Base-by-base conservation (phyloP, 2,329 filamentous ascomycete species). In the Xylaria sp. region DNA sequence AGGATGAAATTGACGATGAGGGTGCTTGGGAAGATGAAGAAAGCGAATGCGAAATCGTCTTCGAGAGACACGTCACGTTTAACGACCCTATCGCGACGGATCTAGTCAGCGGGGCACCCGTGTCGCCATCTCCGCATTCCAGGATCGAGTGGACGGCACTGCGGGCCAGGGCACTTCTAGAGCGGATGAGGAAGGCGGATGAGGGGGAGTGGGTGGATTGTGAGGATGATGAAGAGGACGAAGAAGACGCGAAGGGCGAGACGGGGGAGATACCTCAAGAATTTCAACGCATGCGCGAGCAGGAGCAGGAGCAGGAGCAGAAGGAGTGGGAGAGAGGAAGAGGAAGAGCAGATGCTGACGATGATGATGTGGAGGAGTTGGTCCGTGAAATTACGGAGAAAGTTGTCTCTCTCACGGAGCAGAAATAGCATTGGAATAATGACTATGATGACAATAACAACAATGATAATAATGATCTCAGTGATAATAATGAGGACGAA, bases 21-120 rank as follows among this genome's bases (percentile, higher is more conserved):
- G n/a, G 23, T 3, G 41, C 31, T 15, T 59, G 41, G 55, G 61
- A 62, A 3, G 69, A 66, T 6, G 59, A 66, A 1, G 66, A 61
- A 23, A 69, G 66, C 59, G 63, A 69, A 13, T 69, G 59, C 59
- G 67, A 65, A 1, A 52, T 69, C 54, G n/a, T 64, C 15, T 69
- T 69, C n/a, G 66, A 69, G 59, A 63, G 67, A 34, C 66, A 64
- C 15, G 69, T 71, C 48, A 48, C 66, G 1, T 71, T 71, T 18
- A 25, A 55, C 50, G 66, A 71, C 5, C 69, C 69, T n/a, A 41
- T 71, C 0, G 69, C 69, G 46, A 71, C 59, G 2, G 67, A 71
- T 18, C 51, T 71, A n/a, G 44, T 69, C 57, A 69, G 63, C 13
- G 63, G 66, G 13, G 31, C 18, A 18, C 44, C 60, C 0, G 66